Percentiles rank a stretch among this genome's conserved stretches.
phyloP scores from a whole-genome alignment of 495 filamentous ascomycete species.

The Podospora sp. region DNA sequence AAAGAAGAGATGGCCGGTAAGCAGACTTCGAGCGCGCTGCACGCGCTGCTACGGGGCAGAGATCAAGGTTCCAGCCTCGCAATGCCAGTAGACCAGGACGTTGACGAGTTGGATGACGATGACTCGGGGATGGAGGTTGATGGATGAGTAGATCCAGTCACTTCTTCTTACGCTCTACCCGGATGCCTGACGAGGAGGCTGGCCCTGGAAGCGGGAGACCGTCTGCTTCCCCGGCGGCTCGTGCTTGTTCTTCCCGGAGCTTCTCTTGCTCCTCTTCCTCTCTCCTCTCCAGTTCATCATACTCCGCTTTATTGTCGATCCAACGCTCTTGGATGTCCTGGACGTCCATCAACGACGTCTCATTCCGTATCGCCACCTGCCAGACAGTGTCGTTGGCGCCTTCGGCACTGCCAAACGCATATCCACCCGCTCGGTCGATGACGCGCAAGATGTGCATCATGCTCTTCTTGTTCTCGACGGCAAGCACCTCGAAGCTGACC shows the following conservation, averaged over 20 bases:
- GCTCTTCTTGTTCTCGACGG: slow-evolving; percentile 92
- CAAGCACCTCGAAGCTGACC: slow-evolving; percentile 88
- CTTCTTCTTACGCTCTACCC: slow-evolving; percentile 36
- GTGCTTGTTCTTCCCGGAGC: slow-evolving; percentile 35
- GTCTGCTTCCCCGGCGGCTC: slow-evolving; percentile 37
- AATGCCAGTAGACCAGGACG: slow-evolving; percentile 39
- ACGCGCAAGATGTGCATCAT: slow-evolving; percentile 89
- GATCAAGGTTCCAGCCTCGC: slow-evolving; percentile 42
- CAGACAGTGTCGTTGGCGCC: slow-evolving; percentile 92
- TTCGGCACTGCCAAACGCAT: slow-evolving; percentile 88
- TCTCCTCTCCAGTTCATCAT: slow-evolving; percentile 76
- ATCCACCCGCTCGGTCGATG: slow-evolving; percentile 88
- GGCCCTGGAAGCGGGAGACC: slow-evolving; percentile 18
- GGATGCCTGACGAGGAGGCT: slow-evolving; percentile 27
- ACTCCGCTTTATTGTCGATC: slow-evolving; percentile 85
- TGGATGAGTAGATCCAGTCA: slow-evolving; percentile 25
- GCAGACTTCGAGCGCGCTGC: slow-evolving; percentile 38
- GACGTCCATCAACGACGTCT: slow-evolving; percentile 74
- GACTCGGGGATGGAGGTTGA: slow-evolving; percentile 47
- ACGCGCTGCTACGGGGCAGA: slow-evolving; percentile 42
- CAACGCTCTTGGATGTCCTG: slow-evolving; percentile 92
- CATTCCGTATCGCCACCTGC: slow-evolving; percentile 92
- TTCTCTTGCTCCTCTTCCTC: slow-evolving; percentile 64
- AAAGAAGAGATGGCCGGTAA: slow-evolving; percentile 47
- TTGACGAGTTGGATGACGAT: slow-evolving; percentile 53